A percentile compares a stretch with the other conserved stretches of the same genome.
Evolutionary conservation across 306 rosid genomes (phyloP).

Genomic region (Crataegus laevigata): DNA sequence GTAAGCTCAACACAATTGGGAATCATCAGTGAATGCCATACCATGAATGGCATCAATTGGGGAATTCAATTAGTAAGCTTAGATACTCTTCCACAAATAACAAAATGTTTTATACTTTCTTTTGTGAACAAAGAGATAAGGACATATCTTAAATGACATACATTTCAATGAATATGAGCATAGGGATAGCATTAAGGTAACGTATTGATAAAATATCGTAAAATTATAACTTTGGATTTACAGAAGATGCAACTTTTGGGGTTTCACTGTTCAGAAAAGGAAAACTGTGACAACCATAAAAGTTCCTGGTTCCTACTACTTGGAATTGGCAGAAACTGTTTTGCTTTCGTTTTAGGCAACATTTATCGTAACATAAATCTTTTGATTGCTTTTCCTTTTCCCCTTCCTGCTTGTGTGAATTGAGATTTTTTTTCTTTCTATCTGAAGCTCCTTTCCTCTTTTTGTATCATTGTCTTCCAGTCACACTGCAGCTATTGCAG

Average conservation of each 20-base stretch:
- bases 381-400: not conserved
- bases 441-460: conserved; percentile 9
- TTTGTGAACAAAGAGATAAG: not conserved
- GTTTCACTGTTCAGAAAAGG: not conserved
- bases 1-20: not conserved
- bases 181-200: not conserved
- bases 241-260: not conserved
- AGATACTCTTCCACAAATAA: not conserved
- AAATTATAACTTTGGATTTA: not conserved
- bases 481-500: conserved; percentile 98
- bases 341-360: not conserved
- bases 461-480: conserved; percentile 36
- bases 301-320: not conserved
- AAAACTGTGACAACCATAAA: not conserved
- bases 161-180: not conserved
- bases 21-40: not conserved
- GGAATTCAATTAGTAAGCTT: conserved; percentile 2
- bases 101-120: not conserved
- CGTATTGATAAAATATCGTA: not conserved
- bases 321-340: not conserved
- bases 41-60: not conserved
- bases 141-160: not conserved
- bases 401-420: not conserved
- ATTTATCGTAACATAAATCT: not conserved
- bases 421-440: not conserved